A percentile compares a stretch with the other conserved stretches of the same genome.
phyloP scores from a whole-genome alignment of 495 filamentous ascomycete genomes.

The Parathielavia hyrcaniae region DNA sequence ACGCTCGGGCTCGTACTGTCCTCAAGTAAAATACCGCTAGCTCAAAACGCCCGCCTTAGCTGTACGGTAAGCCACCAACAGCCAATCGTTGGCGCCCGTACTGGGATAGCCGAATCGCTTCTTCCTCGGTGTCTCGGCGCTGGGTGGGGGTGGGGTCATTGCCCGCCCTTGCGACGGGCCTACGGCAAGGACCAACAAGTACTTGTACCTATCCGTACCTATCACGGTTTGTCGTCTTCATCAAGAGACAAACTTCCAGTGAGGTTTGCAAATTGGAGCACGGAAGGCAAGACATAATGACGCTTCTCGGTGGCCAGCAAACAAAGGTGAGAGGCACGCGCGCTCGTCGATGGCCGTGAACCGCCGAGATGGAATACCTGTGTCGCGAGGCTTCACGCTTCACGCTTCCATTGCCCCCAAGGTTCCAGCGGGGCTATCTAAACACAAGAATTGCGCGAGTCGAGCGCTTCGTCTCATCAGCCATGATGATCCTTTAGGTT shows the following conservation, averaged over 20 bases:
- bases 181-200: background rate
- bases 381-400: too few relatives aligned
- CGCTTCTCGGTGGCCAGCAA: too few relatives aligned
- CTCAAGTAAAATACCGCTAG: background rate
- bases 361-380: too few relatives aligned
- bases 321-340: too few relatives aligned
- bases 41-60: slow-evolving; percentile 3
- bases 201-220: background rate
- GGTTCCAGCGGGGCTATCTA: background rate
- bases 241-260: background rate
- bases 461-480: background rate
- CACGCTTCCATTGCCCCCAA: background rate
- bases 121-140: slow-evolving; percentile 15
- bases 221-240: background rate
- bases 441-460: background rate
- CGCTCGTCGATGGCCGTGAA: too few relatives aligned
- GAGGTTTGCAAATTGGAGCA: background rate
- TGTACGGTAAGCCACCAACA: too few relatives aligned
- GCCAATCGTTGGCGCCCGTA: background rate
- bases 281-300: background rate
- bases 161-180: background rate
- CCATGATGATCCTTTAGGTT: background rate
- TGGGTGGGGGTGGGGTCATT: slow-evolving; percentile 17
- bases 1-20: background rate
- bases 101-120: background rate